A percentile compares a stretch with the other conserved stretches of the same genome.
phyloP scores from a whole-genome alignment of 2,329 filamentous ascomycete species.

The Talaromyces sp. region DNA sequence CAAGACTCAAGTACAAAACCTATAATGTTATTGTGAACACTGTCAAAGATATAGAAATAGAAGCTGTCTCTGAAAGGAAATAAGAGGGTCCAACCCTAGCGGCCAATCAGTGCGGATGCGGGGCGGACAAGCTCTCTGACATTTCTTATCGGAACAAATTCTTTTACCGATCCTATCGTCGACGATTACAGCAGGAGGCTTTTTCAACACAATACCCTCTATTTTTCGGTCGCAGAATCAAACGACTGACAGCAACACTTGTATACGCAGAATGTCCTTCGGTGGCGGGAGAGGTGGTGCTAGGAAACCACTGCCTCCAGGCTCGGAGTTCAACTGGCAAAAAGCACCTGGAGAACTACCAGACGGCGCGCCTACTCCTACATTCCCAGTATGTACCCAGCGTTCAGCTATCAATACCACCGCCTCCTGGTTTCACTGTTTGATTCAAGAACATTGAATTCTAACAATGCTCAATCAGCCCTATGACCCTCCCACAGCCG shows the following conservation, averaged over 20 bases:
- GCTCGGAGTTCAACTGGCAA: slow-evolving; percentile 43
- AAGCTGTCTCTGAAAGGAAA: not conserved
- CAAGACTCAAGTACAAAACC: not conserved
- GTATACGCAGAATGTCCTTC: slow-evolving; percentile 35
- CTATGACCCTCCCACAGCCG: slow-evolving; percentile 35
- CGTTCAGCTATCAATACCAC: not conserved
- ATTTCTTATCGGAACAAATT: slow-evolving; percentile 12
- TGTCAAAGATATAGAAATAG: not conserved
- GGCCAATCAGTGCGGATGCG: slow-evolving; percentile 21
- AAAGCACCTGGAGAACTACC: slow-evolving; percentile 37
- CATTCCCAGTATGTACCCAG: slow-evolving; percentile 44
- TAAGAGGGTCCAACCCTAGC: not conserved
- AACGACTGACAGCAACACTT: not conserved
- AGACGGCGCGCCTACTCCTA: slow-evolving; percentile 44
- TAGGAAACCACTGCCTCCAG: slow-evolving; percentile 33
- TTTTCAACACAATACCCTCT: not conserved
- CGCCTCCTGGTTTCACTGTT: not conserved
- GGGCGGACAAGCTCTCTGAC: slow-evolving; percentile 22
- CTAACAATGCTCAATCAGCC: slow-evolving; percentile 27
- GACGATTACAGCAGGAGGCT: not conserved
- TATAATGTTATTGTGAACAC: not conserved
- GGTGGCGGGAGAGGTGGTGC: slow-evolving; percentile 36
- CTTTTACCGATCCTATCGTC: slow-evolving; percentile 18
- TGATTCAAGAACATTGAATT: not conserved
- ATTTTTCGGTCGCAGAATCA: not conserved